Conservation (phyloP, 1,284 basidiomycete genomes). For the Thelephora terrestris region DNA sequence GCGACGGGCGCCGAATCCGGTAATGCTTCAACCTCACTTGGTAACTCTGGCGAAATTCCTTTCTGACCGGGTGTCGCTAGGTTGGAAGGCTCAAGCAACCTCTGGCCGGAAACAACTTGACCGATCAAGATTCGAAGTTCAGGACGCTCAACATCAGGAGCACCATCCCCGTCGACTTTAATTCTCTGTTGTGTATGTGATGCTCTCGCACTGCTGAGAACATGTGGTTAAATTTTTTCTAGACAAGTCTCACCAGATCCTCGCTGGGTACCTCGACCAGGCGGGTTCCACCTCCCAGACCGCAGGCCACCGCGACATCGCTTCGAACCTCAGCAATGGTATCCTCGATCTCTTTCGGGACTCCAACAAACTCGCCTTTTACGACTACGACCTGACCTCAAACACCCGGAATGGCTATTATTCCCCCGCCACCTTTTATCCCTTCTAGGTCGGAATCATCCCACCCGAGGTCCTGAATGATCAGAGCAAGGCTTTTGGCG, state of each 20-base stretch:
- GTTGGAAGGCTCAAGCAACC: constrained; percentile 38
- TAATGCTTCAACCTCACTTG: no score
- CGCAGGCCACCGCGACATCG: constrained; percentile 46
- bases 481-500: constrained; percentile 53
- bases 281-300: constrained; percentile 34
- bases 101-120: constrained; percentile 29
- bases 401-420: constrained; percentile 56
- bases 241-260: no score
- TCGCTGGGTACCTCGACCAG: no score
- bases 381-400: constrained; percentile 73
- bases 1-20: constrained; percentile 85
- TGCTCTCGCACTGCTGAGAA: no score
- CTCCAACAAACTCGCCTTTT: constrained; percentile 71
- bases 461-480: constrained; percentile 58
- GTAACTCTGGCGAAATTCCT: no score
- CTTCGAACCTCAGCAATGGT: constrained; percentile 49
- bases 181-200: no score
- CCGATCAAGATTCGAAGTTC: no score
- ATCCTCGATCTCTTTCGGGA: constrained; percentile 89
- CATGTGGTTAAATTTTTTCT: no score
- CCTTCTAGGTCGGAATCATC: constrained; percentile 80
- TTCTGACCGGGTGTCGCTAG: no score
- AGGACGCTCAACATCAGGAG: no score
- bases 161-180: no score
- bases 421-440: constrained; percentile 71